phyloP scores from a whole-genome alignment of 176 grass and related monocot genomes.

The Microstegium vimineum region DNA sequence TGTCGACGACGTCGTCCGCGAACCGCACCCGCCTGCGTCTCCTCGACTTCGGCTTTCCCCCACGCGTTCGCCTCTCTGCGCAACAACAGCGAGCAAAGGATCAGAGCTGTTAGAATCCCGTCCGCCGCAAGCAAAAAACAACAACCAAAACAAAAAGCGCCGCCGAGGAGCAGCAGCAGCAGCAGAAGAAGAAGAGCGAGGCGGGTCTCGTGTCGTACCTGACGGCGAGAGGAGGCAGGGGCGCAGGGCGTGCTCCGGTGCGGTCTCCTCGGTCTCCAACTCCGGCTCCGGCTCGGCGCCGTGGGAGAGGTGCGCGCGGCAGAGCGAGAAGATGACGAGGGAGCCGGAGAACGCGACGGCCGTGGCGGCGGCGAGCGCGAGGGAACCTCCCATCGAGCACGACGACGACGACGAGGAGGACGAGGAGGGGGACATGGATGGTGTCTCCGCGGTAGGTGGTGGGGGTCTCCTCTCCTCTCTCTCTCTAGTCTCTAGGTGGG shows the following conservation, averaged over 20 bases:
- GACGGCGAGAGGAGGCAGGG: constrained; percentile 49
- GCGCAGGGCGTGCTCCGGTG: background rate
- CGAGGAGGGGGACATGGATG: background rate
- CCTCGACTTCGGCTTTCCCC: background rate
- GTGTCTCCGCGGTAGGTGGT: background rate
- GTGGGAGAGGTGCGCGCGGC: constrained; percentile 39
- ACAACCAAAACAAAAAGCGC: no score
- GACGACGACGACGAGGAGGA: constrained; percentile 22
- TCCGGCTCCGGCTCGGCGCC: background rate
- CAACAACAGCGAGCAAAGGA: background rate
- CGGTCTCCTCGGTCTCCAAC: no score
- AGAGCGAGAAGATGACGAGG: constrained; percentile 68
- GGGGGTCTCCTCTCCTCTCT: no score
- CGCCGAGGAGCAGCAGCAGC: no score
- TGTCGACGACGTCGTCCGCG: constrained; percentile 62
- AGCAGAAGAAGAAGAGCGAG: no score
- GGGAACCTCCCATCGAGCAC: constrained; percentile 40
- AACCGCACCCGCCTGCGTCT: constrained; percentile 60
- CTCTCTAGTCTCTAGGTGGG: no score
- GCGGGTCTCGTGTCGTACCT: background rate
- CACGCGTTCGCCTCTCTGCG: constrained; percentile 37
- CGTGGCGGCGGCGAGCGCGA: constrained; percentile 68
- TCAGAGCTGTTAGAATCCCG: background rate
- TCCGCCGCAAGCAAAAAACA: no score
- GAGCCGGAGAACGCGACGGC: constrained; percentile 89